Conservation (phyloP, 2,329 filamentous ascomycete species). For the Colletotrichum filicis region DNA sequence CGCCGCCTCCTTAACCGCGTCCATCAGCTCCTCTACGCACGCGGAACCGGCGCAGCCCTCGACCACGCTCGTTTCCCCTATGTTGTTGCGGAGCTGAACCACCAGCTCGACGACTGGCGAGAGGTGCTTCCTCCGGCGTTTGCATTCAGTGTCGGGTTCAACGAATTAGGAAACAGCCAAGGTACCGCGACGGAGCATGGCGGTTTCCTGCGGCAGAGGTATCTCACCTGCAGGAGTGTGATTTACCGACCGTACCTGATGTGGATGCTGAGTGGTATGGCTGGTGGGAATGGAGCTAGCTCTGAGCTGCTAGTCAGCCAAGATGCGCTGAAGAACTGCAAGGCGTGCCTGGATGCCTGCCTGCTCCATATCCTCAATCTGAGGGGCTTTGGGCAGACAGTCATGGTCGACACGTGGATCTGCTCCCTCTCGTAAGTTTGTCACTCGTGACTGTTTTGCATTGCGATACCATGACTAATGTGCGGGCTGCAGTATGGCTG, state of each 20-base stretch:
- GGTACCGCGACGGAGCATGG: slow-evolving; percentile 52
- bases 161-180: slow-evolving; percentile 34
- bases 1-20: slow-evolving; percentile 59
- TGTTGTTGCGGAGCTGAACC: slow-evolving; percentile 59
- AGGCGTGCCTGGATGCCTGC: slow-evolving; percentile 58
- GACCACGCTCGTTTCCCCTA: slow-evolving; percentile 57
- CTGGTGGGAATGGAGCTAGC: slow-evolving; percentile 39
- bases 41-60: slow-evolving; percentile 55
- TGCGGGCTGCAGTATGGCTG: slow-evolving; percentile 52
- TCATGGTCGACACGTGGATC: slow-evolving; percentile 65
- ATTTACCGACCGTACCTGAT: slow-evolving; percentile 64
- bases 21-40: slow-evolving; percentile 60
- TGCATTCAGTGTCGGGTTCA: slow-evolving; percentile 49
- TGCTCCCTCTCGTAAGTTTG: slow-evolving; percentile 60
- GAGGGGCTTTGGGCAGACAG: slow-evolving; percentile 58
- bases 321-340: slow-evolving; percentile 53
- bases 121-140: slow-evolving; percentile 56
- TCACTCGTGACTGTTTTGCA: neutral
- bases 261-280: slow-evolving; percentile 56
- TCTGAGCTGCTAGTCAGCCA: slow-evolving; percentile 40
- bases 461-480: neutral
- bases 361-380: slow-evolving; percentile 60
- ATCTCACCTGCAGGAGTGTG: slow-evolving; percentile 62
- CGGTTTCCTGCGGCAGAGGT: slow-evolving; percentile 61
- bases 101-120: slow-evolving; percentile 61